Evolutionary conservation across 2,329 filamentous ascomycete species (phyloP), one percentile per base, ranked within the genome.

Genomic region (Fusarium oxysporum): DNA sequence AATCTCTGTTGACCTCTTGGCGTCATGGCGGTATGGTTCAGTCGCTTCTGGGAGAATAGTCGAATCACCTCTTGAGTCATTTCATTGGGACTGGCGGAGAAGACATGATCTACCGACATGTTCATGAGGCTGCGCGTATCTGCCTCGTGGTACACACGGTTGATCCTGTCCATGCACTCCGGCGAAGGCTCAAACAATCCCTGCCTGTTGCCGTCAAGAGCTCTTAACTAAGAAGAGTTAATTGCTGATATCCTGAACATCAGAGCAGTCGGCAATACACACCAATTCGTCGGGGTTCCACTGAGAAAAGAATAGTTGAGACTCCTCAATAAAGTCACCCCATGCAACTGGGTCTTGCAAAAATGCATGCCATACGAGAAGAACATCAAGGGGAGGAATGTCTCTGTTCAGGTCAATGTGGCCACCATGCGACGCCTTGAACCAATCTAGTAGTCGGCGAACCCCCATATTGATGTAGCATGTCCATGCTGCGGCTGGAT

Each of bases 381-480:
- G 43, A 2, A 71, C 66, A 41, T 74, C 65, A 6, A 71, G 57
- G 4, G 68, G 70, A 10, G 72, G 66, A 21, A 71, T 58, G 4
- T 59, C 28, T 9, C 38, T 55, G 11, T 40, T 35, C 21, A 73
- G 43, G 35, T 35, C 10, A 37, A 62, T 43, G 7, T 47, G 32
- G 4, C 44, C 21, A 12, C 45, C 32, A 8, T 50, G 50, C 2
- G 70, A 65, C 5, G 48, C 50, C 28, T 65, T 54, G 28, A 71
- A 50, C 66, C 75, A 77, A 35, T 47, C 25, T 5, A 56, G 19
- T 14, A 70, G 48, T 17, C 74, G 55, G 16, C 58, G 28, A 21
- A 65, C 57, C 12, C 57, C 64, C 43, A 64, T 62, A 40, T 76
- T 75, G 53, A 76, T 61, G 47, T 73, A 77, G 37, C 67, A 73